phyloP scores from a whole-genome alignment of 306 rosid species.

The Biancaea sappan region DNA sequence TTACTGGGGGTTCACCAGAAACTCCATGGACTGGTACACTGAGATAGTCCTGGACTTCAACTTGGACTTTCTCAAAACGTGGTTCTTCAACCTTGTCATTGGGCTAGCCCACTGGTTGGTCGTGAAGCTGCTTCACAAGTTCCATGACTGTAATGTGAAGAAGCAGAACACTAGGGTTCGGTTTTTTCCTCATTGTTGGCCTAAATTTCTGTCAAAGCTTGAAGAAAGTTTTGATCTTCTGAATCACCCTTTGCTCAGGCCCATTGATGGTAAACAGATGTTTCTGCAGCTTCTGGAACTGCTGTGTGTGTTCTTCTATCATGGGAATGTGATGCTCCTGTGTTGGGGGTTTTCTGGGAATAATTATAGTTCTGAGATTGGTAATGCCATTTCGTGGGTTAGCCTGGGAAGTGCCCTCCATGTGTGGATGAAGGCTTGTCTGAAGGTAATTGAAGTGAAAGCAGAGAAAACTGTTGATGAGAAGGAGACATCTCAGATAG shows the following conservation, averaged over 20 bases:
- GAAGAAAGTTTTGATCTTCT: constrained; percentile 7
- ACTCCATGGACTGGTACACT: constrained; percentile 42
- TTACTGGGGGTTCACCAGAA: constrained; percentile 46
- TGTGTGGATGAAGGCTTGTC: constrained; percentile 47
- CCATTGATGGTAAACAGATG: constrained; percentile 17
- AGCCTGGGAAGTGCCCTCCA: constrained; percentile 48
- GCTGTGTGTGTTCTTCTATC: constrained; percentile 29
- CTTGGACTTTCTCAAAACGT: constrained; percentile 37
- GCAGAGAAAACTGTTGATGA: constrained; percentile 17
- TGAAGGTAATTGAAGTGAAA: constrained; percentile 19
- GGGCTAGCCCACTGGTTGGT: constrained; percentile 36
- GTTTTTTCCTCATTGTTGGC: not conserved
- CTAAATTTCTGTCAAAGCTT: not conserved
- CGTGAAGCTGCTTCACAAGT: constrained; percentile 23
- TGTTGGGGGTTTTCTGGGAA: constrained; percentile 52
- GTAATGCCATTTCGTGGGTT: constrained; percentile 47
- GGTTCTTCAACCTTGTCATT: constrained; percentile 29
- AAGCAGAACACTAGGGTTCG: constrained; percentile 24
- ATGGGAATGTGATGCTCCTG: constrained; percentile 43
- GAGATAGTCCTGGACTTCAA: constrained; percentile 35
- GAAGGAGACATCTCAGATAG: constrained; percentile 23
- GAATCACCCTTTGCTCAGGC: constrained; percentile 32
- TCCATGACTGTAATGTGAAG: constrained; percentile 35
- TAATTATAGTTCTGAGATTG: constrained; percentile 39
- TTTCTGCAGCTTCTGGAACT: constrained; percentile 22